Conservation (phyloP, 2,329 filamentous ascomycete species). For the Alternaria tenuissima region DNA sequence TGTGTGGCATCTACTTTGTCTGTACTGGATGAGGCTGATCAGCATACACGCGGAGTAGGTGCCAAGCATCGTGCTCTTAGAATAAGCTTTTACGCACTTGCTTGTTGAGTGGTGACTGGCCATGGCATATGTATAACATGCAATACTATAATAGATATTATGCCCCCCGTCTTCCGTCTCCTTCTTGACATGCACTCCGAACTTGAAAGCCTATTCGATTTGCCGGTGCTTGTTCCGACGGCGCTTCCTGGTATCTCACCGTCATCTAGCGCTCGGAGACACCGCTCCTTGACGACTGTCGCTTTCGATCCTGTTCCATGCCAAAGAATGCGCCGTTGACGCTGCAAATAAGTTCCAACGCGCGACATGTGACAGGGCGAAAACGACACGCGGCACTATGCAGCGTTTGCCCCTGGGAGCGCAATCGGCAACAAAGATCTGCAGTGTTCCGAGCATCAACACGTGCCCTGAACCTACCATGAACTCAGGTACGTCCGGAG, state of each 20-base stretch:
- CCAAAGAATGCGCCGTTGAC: background rate
- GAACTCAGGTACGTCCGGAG: constrained; percentile 1
- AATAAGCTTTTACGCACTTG: constrained; percentile 20
- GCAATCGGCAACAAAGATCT: background rate
- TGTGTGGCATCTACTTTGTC: background rate
- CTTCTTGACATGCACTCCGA: background rate
- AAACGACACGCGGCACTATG: constrained; percentile 3
- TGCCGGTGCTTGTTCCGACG: background rate
- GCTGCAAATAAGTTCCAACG: background rate
- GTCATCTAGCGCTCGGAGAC: constrained; percentile 1
- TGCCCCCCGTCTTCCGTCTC: background rate
- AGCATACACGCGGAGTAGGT: constrained; percentile 1
- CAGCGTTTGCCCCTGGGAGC: background rate
- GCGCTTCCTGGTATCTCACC: background rate
- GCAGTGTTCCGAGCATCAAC: background rate
- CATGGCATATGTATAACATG: background rate
- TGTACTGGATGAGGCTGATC: background rate
- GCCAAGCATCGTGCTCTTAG: constrained; percentile 15
- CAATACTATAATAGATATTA: background rate
- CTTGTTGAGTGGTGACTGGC: constrained; percentile 14
- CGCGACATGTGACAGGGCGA: constrained; percentile 2
- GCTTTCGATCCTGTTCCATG: background rate
- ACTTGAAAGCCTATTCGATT: background rate
- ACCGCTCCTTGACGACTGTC: background rate
- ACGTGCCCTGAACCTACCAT: constrained; percentile 3